phyloP scores from a whole-genome alignment of 2,329 filamentous ascomycete species.

The Neopestalotiopsis sp. region DNA sequence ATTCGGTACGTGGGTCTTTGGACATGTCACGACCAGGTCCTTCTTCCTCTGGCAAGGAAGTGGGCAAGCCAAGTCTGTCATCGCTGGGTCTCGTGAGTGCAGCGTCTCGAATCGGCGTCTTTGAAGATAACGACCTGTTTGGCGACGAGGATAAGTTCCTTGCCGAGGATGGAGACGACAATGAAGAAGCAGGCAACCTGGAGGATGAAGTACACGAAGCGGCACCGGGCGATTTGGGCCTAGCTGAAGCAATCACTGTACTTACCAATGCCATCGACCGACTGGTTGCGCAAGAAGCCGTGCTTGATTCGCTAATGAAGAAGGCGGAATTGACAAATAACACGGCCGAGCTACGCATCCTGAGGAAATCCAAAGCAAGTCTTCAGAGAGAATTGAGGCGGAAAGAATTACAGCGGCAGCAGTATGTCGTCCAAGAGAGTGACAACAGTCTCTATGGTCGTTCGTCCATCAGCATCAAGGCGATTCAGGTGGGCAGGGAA shows the following conservation, averaged over 20 bases:
- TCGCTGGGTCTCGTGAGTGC: slow-evolving; percentile 90
- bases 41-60: slow-evolving; percentile 45
- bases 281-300: slow-evolving; percentile 83
- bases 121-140: slow-evolving; percentile 92
- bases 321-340: slow-evolving; percentile 99
- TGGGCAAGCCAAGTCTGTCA: slow-evolving; percentile 82
- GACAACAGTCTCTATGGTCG: slow-evolving; percentile 96
- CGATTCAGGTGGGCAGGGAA: slow-evolving; percentile 89
- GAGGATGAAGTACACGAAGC: slow-evolving; percentile 91
- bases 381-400: slow-evolving; percentile 89
- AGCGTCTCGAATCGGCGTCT: slow-evolving; percentile 87
- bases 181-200: slow-evolving; percentile 60
- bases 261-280: slow-evolving; percentile 93
- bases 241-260: slow-evolving; percentile 89
- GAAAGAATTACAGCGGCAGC: slow-evolving; percentile 94
- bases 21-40: slow-evolving; percentile 39
- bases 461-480: slow-evolving; percentile 87
- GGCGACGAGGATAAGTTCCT: slow-evolving; percentile 85
- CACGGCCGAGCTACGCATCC: slow-evolving; percentile 86
- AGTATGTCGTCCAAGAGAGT: slow-evolving; percentile 96
- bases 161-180: slow-evolving; percentile 84
- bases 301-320: slow-evolving; percentile 87
- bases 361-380: slow-evolving; percentile 93
- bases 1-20: slow-evolving; percentile 52
- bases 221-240: slow-evolving; percentile 88